Percentiles rank a stretch among this genome's conserved stretches.
These are phyloP conservation scores for Phlegmacium glaucopus DNA, from an alignment of 768 basidiomycete species.

Conservation along the genomic window DNA sequence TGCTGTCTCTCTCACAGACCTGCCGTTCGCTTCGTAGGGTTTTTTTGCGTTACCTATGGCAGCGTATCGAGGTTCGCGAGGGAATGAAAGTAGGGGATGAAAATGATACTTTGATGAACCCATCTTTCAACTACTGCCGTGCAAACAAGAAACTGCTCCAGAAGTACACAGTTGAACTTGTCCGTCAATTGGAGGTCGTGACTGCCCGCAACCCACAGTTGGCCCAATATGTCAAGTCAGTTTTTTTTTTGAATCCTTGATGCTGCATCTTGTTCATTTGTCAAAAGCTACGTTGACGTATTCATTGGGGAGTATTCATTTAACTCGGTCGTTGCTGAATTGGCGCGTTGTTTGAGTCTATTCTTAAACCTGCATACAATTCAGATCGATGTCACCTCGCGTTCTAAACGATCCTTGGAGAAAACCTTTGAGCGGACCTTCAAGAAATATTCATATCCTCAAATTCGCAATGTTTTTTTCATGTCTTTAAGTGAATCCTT, in stretches of 20 bases:
- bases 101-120: no score
- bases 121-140: no score
- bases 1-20: no score
- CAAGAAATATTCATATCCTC: not conserved
- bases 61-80: no score
- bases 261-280: no score
- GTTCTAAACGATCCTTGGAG: not conserved
- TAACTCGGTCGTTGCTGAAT: not conserved
- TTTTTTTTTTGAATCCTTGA: no score
- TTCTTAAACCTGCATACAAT: constrained; percentile 21
- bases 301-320: not conserved
- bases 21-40: no score
- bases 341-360: constrained; percentile 8
- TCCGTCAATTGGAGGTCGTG: constrained; percentile 19
- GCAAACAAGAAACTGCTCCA: no score
- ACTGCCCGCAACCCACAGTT: constrained; percentile 17
- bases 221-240: constrained; percentile 12
- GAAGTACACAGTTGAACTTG: constrained; percentile 5
- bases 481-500: not conserved
- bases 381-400: constrained; percentile 4
- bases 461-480: not conserved
- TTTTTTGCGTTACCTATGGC: no score
- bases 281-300: no score
- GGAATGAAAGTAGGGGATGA: no score
- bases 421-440: not conserved